Base-by-base conservation (phyloP, 345 rosid genomes). In the Lumnitzera racemosa region DNA sequence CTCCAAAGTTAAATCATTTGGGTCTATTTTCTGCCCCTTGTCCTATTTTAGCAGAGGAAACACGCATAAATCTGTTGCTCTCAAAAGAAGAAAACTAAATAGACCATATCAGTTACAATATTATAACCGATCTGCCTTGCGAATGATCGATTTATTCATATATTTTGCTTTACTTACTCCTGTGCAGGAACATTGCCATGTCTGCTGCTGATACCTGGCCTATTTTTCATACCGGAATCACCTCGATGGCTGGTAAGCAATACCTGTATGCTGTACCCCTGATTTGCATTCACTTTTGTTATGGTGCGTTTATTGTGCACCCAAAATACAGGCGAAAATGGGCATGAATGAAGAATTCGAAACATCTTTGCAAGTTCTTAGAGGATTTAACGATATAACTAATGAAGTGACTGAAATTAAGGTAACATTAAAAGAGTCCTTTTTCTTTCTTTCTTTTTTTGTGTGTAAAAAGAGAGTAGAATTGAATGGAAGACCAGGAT, bases 341-440 rank as follows among this genome's bases (percentile, higher is more conserved):
- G 99, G 99, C 46, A 87, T 83, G 97, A 86, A 80, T 8, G 99
- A 94, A 61, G 99, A 94, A 31, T 92, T 88, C 68, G 99, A 92
- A 76, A 73, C 94, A 58, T 90, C 97, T 56, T 75, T 91, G 83
- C 98, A 92, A 92, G 98, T 92, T 68, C 87, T 92, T 41, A 69
- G 98, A 53, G 98, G 98, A 46, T 92, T 92, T 65, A 96, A 92
- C 47, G 97, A 94, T 78, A 94, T 94, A 58, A 76, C 95, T 13
- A 15, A 75, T 64, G 99, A 94, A 77, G 88, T 90, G 64, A 84
- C 86, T 75, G 96, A 90, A 61, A 90, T 94, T 72, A 90, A 90
- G 99, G 99, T 92, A 79, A 71, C 13, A 49, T 9, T 23, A 31
- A 60, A 4, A 49, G 49, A 20, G 24, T 61, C 55, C 24, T 61